Conservation (phyloP, 2,329 filamentous ascomycete species). For the Neofusicoccum ribis region DNA sequence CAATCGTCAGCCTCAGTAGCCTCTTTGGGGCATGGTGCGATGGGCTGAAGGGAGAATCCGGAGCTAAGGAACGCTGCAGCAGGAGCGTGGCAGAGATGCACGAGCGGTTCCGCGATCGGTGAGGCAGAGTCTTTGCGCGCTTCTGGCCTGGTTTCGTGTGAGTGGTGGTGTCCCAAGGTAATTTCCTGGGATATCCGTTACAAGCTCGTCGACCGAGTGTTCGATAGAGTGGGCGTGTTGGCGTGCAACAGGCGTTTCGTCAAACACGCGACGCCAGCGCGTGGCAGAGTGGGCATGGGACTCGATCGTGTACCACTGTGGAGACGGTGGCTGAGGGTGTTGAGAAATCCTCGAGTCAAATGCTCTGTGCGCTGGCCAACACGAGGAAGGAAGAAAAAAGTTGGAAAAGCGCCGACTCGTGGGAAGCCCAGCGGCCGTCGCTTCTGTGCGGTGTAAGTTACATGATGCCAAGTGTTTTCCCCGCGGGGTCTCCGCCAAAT, state of each 20-base stretch:
- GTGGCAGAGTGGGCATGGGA: neutral
- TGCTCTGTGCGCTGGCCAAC: neutral
- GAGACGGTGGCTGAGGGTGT: neutral
- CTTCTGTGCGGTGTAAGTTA: neutral
- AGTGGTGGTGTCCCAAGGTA: neutral
- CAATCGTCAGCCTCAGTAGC: slow-evolving; percentile 17
- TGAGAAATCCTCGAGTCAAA: neutral
- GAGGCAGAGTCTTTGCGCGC: neutral
- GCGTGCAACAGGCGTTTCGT: too few relatives aligned
- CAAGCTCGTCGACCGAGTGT: neutral
- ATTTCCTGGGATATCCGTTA: neutral
- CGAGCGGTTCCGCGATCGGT: slow-evolving; percentile 15
- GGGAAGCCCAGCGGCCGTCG: neutral
- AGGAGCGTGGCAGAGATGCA: neutral
- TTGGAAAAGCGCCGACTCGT: slow-evolving; percentile 14
- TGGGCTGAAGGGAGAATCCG: neutral
- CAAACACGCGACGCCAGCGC: neutral
- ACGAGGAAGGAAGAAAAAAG: neutral
- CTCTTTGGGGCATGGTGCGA: neutral
- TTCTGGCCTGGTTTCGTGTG: neutral
- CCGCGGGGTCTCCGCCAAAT: slow-evolving; percentile 17
- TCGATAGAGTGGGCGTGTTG: neutral
- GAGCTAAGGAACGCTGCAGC: slow-evolving; percentile 8
- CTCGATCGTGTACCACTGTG: neutral
- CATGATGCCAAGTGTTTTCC: slow-evolving; percentile 10